Conservation (phyloP, 345 rosid genomes). For the Linum lewisii region DNA sequence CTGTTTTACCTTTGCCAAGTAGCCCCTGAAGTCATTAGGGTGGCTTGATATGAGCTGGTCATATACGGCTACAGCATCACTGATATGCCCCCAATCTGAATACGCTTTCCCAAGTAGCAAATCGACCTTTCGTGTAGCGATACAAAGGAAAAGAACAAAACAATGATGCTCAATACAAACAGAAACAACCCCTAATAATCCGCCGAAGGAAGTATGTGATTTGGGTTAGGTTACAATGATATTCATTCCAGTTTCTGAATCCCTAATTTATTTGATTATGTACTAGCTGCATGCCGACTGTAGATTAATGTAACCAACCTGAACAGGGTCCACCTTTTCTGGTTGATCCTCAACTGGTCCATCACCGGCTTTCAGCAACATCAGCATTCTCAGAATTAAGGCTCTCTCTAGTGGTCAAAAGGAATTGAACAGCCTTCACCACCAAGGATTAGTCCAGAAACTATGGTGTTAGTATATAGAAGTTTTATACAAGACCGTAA, state of each 20-base stretch:
- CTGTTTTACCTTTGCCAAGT: constrained; percentile 70
- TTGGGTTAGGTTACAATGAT: too few species aligned
- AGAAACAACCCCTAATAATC: neutral
- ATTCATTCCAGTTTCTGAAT: too few species aligned
- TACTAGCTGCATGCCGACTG: too few species aligned
- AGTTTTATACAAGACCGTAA: neutral
- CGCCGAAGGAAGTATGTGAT: too few species aligned
- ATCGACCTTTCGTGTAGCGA: constrained; percentile 38
- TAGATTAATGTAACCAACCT: constrained; percentile 34
- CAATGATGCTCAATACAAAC: neutral
- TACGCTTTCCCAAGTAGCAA: constrained; percentile 93
- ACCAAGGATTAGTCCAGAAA: constrained; percentile 1
- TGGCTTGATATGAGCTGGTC: constrained; percentile 63
- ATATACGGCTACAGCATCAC: constrained; percentile 85
- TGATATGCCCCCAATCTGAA: constrained; percentile 83
- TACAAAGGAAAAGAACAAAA: neutral
- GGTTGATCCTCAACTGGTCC: constrained; percentile 23
- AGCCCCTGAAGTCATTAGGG: constrained; percentile 87
- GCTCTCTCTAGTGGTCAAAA: constrained; percentile 49
- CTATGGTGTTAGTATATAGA: neutral
- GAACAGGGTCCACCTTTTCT: constrained; percentile 49
- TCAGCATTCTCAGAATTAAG: constrained; percentile 33
- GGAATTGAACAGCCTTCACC: constrained; percentile 71
- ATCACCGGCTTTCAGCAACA: constrained; percentile 21
- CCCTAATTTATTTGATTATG: too few species aligned